Evolutionary conservation across 768 basidiomycete genomes (phyloP), one percentile per base, ranked within the genome.

Genomic region (Fomitopsis serialis): DNA sequence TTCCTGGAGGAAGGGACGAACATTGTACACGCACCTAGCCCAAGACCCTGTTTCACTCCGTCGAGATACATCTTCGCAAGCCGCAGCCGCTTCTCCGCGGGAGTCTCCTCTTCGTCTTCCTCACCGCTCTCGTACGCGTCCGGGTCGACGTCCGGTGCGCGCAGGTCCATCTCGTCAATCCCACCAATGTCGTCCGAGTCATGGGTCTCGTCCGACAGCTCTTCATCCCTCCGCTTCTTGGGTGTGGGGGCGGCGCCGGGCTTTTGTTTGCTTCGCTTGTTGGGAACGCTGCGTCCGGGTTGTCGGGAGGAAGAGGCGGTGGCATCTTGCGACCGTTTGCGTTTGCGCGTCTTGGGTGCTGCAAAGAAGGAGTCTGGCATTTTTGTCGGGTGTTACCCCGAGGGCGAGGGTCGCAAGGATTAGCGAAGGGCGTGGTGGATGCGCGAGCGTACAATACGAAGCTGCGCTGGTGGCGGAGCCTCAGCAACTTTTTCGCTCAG

Each of bases 291-390:
- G 58, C 19, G 42, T 5, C 48, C 43, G 8, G 35, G 56, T 45
- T 58, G 66, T n/a, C 62, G 57, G 27, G 59, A 58, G n/a, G 66
- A 48, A 35, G 66, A 58, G 44, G 63, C 63, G 62, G 70, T 66
- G 13, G 66, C 62, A 2, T 62, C 63, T 11, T 73, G 68, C 13
- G 73, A 52, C 24, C 82, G 81, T 63, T 83, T 87, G 55, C 84
- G 78, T 65, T 88, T 89, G 47, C 78, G 76, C 55, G 70, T 71
- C 67, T 81, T 85, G 47, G 70, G 69, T 15, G 74, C 74, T 27
- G 82, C 73, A 72, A 94, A 93, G 74, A 94, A 94, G 12, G 87
- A 71, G 76, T 92, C 90, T 29, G 88, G 85, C 90, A 93, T 92
- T 32, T 5, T 32, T 11, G n/a, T n/a, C n/a, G n/a, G n/a, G n/a